Base-by-base conservation (phyloP, 495 filamentous ascomycete species). In the Massariosphaeria phaeospora region DNA sequence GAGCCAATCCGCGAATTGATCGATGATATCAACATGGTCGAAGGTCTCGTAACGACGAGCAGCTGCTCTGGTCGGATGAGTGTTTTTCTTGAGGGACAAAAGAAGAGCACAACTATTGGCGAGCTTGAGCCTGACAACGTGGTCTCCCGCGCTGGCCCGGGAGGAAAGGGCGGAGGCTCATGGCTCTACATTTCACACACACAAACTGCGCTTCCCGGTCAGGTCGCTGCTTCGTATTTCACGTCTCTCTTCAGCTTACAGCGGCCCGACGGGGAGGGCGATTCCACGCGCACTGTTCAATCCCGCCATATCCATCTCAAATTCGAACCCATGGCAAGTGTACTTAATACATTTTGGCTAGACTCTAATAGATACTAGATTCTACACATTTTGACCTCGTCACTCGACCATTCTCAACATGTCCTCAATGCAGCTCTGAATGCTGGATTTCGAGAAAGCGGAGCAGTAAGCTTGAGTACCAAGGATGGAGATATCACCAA, bases 131-230 rank as follows among this genome's bases (percentile, higher is more conserved):
- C 36, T 2, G 48, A 50, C 9, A 20, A 30, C 11, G 17, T 41
- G 30, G 10, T 12, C 2, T 7, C 48, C 26, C 34, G 12, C 24
- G 56, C 66, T 6, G 57, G 60, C 31, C 57, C 80, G 24, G 89
- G 87, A 1, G 89, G 88, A 0, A 94, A 95, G 67, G 89, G 88
- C 2, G 80, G 76, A 31, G 85, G 86, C 1, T 75, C 75, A 63
- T 97, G 91, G 89, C 68, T 96, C 43, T 96, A 82, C 73, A 84
- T 93, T 30, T 89, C 86, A 34, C 91, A 97, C 72, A 81, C 86
- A 44, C 81, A 85, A 12, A 68, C 91, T 30, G 65, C 70, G 21
- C 53, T 70, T 2, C 43, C 53, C 30, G 55, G 58, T 18, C 56
- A 50, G n/a, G 25, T 7, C 15, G 3, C 25, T 4, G 2, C 17